Percentiles rank a stretch among this genome's conserved stretches.
phyloP scores from a whole-genome alignment of 73 alveolate genomes.

The Paramecium caudatum region DNA sequence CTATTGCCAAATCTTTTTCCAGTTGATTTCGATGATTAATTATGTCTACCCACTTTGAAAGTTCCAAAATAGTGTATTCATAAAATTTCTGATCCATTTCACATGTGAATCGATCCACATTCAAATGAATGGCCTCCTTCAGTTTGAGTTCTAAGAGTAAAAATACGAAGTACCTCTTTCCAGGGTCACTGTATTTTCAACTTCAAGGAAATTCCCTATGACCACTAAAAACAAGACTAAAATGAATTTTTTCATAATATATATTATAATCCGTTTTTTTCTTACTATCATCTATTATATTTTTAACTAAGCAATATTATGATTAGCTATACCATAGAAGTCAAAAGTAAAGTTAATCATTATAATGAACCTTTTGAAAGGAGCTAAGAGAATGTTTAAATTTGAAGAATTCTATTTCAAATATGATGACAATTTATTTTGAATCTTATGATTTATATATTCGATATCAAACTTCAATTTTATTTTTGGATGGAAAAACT shows the following conservation, averaged over 20 bases:
- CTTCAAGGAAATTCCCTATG: neutral
- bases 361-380: too few relatives aligned
- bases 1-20: constrained; percentile 21
- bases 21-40: neutral
- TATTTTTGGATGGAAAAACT: constrained; percentile 25
- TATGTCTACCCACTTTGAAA: constrained; percentile 45
- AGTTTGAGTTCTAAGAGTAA: neutral
- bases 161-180: constrained; percentile 41
- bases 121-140: constrained; percentile 23
- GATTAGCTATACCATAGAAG: too few relatives aligned
- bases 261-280: constrained; percentile 54
- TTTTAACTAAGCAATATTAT: too few relatives aligned
- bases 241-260: neutral
- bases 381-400: neutral
- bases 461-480: constrained; percentile 19
- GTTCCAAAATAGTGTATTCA: constrained; percentile 39
- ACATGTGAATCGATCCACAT: constrained; percentile 23
- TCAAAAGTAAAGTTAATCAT: too few relatives aligned
- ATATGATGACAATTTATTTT: too few relatives aligned
- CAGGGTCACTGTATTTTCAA: neutral
- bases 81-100: constrained; percentile 63
- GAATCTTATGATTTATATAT: too few relatives aligned
- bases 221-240: constrained; percentile 33
- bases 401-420: neutral
- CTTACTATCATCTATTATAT: too few relatives aligned